phyloP scores from a whole-genome alignment of 768 basidiomycete species.

The Calvatia gigantea region DNA sequence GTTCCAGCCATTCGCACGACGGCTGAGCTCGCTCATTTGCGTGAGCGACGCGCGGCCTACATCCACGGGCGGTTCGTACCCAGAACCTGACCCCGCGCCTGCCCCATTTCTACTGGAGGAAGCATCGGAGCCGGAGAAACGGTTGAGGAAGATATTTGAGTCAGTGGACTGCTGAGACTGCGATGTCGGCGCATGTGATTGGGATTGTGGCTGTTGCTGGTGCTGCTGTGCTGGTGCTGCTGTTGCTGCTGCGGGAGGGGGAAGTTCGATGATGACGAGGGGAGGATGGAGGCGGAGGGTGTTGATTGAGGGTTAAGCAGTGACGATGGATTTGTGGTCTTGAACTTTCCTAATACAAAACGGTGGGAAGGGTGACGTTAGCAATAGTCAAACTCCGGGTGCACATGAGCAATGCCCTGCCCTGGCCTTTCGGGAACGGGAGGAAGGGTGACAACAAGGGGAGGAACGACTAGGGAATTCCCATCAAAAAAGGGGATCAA shows the following conservation, averaged over 20 bases:
- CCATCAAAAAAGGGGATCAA: slow-evolving; percentile 7
- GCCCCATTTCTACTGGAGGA: not conserved
- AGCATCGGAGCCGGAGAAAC: not conserved
- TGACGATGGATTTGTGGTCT: not conserved
- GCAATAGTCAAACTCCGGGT: too few species aligned
- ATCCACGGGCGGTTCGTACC: slow-evolving; percentile 18
- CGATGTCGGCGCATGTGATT: not conserved
- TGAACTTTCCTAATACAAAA: slow-evolving; percentile 8
- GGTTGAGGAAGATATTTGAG: not conserved
- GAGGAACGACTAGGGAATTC: slow-evolving; percentile 13
- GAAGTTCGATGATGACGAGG: not conserved
- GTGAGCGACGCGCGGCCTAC: slow-evolving; percentile 67
- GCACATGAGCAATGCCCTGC: not conserved
- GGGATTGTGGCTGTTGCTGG: not conserved
- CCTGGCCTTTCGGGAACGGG: not conserved
- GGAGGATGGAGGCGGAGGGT: not conserved
- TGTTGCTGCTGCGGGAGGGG: not conserved
- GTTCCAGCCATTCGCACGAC: slow-evolving; percentile 44
- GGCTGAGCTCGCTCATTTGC: slow-evolving; percentile 77
- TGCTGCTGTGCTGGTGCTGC: not conserved
- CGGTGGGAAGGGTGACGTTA: slow-evolving; percentile 1
- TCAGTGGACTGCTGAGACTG: not conserved
- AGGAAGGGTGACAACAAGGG: slow-evolving; percentile 9
- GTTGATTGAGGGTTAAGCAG: slow-evolving; percentile 8
- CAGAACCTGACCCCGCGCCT: slow-evolving; percentile 3